Evolutionary conservation across 352 stramenopile genomes (phyloP), one percentile per base, ranked within the genome.

Genomic region (Poterioochromonas sp.): DNA sequence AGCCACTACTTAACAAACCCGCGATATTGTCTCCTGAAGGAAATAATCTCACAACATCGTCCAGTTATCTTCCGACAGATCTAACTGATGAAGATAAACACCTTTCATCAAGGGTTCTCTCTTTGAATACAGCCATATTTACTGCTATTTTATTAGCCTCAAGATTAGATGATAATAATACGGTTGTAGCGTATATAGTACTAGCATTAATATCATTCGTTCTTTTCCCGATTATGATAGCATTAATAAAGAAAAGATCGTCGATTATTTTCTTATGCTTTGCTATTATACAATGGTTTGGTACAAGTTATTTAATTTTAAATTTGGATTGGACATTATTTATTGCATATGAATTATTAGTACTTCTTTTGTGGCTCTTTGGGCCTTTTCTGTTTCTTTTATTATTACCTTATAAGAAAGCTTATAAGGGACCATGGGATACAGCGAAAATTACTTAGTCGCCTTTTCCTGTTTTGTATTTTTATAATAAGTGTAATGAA

Each of bases 61-160:
- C 0, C 34, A 8, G 8, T 37, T 12, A 1, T 20, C 18, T 74
- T 15, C 26, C 22, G 32, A 34, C 70, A 49, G 26, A 20, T 26
- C 47, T 63, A 20, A 73, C 49, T 26, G 15, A 63, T 54, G 26
- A 79, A 91, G 88, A 44, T 93, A 91, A 73, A 90, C 88, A 78
- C 90, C 90, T 18, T 93, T 90, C n/a, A n/a, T n/a, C n/a, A n/a
- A 26, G n/a, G n/a, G n/a, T n/a, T n/a, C 88, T 96, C 64, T 94
- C 91, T 58, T 85, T 96, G 12, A 96, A 95, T 82, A 91, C 91
- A 0, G 91, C 90, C 18, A 92, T 95, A 77, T 94, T 96, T 78
- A 94, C 88, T 41, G 89, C 91, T 3, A 90, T 96, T 68, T 84
- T 96, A 65, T 85, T 96, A 5, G 90, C 88, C 47, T 96, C 91